Base-by-base conservation (phyloP, 345 rosid species). In the Moricandia moricandioides region DNA sequence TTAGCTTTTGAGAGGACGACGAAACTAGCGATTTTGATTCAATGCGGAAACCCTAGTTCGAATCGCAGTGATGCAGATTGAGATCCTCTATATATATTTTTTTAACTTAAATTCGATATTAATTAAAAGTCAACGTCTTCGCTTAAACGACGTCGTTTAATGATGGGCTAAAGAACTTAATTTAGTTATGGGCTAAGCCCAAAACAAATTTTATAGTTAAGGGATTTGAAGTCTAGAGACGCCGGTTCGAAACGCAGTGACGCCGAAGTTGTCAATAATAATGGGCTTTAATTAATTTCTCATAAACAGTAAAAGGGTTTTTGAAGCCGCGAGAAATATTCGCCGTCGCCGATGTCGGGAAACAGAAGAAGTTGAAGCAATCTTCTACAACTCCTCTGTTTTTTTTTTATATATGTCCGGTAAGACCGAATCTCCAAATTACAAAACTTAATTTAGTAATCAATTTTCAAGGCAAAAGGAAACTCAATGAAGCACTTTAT, bases 41-140 rank as follows among this genome's bases (percentile, higher is more conserved):
- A 70, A 70, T 3, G 64, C 29, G 24, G 63, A 84, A 87, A 81
- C 88, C 89, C 88, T 85, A 84, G 88, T 85, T 85, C 88, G 91
- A 87, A 43, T 85, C 91, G 39, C 75, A 12, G 5, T 33, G 83
- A 77, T 66, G 84, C 74, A 66, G 55, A 29, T 18, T 2, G 33
- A 1, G 68, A 51, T 60, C 56, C 49, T 45, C 7, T 11, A 55
- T 75, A 35, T 60, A 61, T n/a, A 1, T n/a, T 47, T 45, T 11
- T 67, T 40, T 2, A 33, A 21, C 16, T 33, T 67, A 2, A 65
- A 31, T 72, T 60, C 31, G 9, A 9, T 4, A 30, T 60, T 56
- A 0, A 39, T 11, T 7, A 17, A 29, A 13, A 73, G 78, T 57
- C 72, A 66, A 74, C 73, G 67, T 65, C 55, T 40, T 37, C 30